phyloP scores from a whole-genome alignment of 2,329 filamentous ascomycete species.

The Xylariaceae sp. region DNA sequence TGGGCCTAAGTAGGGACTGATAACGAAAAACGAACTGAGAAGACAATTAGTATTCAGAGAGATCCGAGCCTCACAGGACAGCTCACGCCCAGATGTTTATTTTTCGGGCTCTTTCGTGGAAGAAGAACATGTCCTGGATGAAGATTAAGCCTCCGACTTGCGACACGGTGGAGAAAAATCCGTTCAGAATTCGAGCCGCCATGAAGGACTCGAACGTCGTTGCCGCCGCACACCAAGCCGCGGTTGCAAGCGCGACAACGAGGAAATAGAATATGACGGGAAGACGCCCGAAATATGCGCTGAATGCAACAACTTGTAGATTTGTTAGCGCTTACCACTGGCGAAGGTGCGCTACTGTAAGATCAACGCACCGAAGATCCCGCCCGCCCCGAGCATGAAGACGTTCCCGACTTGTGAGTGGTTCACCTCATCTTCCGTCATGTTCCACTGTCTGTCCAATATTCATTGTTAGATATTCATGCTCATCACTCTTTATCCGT shows the following conservation, averaged over 20 bases:
- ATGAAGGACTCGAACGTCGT: constrained; percentile 50
- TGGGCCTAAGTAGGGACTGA: constrained; percentile 49
- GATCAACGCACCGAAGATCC: constrained; percentile 39
- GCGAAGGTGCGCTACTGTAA: neutral
- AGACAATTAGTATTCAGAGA: constrained; percentile 1
- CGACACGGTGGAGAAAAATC: constrained; percentile 50
- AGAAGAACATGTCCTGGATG: constrained; percentile 63
- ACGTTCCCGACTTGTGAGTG: constrained; percentile 55
- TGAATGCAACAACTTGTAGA: constrained; percentile 41
- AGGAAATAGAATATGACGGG: constrained; percentile 49
- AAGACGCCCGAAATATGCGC: constrained; percentile 47
- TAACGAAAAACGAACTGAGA: constrained; percentile 41
- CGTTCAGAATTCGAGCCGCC: constrained; percentile 50
- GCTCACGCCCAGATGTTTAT: constrained; percentile 51
- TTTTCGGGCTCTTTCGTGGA: constrained; percentile 57
- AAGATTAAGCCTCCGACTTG: constrained; percentile 53
- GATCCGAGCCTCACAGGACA: neutral
- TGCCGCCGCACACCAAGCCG: constrained; percentile 49
- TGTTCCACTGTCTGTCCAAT: constrained; percentile 46
- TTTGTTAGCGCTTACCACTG: constrained; percentile 7
- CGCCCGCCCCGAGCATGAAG: constrained; percentile 51
- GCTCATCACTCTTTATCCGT: neutral
- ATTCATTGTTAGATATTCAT: neutral
- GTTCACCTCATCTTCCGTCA: constrained; percentile 52
- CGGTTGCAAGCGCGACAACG: constrained; percentile 41